Evolutionary conservation across 345 rosid species (phyloP), one percentile per base, ranked within the genome.

Genomic region (Xanthoceras sorbifolium): DNA sequence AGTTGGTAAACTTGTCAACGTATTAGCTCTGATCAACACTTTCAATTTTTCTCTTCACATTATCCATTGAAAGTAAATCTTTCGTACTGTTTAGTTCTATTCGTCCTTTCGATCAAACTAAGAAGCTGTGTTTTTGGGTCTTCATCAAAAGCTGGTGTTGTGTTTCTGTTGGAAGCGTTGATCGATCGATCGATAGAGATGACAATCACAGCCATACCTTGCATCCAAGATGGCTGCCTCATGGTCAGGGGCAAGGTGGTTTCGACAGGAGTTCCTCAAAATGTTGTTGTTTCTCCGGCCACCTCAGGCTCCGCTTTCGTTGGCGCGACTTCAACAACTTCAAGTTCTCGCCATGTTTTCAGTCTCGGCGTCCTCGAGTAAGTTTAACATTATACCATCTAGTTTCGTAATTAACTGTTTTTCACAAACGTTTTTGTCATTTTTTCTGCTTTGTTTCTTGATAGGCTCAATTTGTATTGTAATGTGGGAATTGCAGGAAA

Each of bases 281-380:
- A 87, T 71, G 83, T 89, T 50, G 66, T 67, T 11, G 72, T 87
- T 67, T 74, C 89, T 64, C 86, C 84, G 26, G 82, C 73, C 60
- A 78, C 50, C 67, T 78, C 77, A 2, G 79, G 63, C 40, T 78
- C 91, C 1, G 90, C 86, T 29, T 88, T 88, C 74, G 26, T 88
- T 29, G 91, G 96, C 5, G 90, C 90, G 12, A 64, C 86, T 26
- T 85, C 83, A 4, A n/a, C 79, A 0, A 17, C 80, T 38, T 76
- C 86, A 0, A 78, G 83, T 36, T 85, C 90, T 78, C 88, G 85
- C 81, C 92, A 84, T 83, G 88, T 89, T 76, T 91, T 88, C 80
- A 79, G 71, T 75, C 84, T 91, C n/a, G 96, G 96, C 40, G 76
- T 87, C 76, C 86, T 88, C 10, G 79, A 81, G 93, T 91, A 77